A percentile compares a stretch with the other conserved stretches of the same genome.
Conservation (phyloP, 208 protist genomes). For the Naegleria fowleri region DNA sequence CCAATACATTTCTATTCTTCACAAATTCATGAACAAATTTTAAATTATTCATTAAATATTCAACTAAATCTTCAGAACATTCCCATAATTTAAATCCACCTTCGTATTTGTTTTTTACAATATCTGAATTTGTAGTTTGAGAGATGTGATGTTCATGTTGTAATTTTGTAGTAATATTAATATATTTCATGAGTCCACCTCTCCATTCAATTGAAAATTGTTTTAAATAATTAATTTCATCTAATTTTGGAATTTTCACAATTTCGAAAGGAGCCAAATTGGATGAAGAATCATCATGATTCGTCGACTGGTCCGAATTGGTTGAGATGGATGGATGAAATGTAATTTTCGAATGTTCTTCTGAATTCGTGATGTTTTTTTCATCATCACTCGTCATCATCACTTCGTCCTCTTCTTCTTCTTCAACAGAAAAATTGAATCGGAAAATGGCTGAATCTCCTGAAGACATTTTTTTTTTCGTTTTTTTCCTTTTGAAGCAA, state of each 20-base stretch:
- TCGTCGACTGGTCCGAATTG: neutral
- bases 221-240: neutral
- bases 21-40: neutral
- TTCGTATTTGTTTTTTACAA: neutral
- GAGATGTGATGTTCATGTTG: neutral
- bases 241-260: neutral
- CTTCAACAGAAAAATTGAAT: neutral
- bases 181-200: neutral
- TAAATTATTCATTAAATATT: neutral
- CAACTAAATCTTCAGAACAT: neutral
- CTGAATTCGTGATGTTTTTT: neutral
- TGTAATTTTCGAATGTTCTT: neutral
- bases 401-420: neutral
- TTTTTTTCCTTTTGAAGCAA: too few species aligned
- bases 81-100: constrained; percentile 19
- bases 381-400: neutral
- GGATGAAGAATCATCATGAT: neutral
- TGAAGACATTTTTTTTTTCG: neutral
- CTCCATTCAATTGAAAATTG: neutral
- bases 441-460: neutral
- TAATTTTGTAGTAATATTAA: neutral
- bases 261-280: neutral
- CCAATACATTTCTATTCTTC: neutral
- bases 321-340: neutral
- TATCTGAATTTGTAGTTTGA: neutral